A percentile compares a stretch with the other conserved stretches of the same genome.
phyloP scores from a whole-genome alignment of 1,284 basidiomycete species.

The Malassezia cuniculi region DNA sequence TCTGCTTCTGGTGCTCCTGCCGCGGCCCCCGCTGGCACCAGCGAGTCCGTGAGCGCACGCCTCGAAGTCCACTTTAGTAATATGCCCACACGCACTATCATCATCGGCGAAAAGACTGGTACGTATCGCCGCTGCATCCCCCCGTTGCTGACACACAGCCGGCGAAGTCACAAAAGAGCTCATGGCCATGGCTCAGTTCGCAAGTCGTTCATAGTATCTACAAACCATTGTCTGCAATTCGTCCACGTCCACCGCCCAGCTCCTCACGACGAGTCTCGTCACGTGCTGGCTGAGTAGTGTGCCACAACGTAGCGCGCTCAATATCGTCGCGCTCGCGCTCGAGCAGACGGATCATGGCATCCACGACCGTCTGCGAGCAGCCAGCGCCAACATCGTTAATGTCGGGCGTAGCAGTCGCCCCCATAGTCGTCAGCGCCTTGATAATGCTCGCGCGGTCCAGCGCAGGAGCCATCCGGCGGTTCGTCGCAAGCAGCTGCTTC shows the following conservation, averaged over 20 bases:
- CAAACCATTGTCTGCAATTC: neutral
- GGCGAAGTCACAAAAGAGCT: conserved; percentile 7
- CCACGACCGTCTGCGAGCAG: conserved; percentile 10
- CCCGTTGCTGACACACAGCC: too few relatives aligned
- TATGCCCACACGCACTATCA: conserved; percentile 13
- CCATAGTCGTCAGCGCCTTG: conserved; percentile 9
- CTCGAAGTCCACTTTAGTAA: conserved; percentile 6
- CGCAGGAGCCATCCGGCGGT: conserved; percentile 15
- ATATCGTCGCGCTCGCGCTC: conserved; percentile 4
- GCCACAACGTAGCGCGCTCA: conserved; percentile 10
- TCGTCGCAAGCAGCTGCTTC: conserved; percentile 29
- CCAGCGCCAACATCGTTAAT: neutral
- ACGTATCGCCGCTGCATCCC: neutral
- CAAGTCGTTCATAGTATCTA: neutral
- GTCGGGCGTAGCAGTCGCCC: neutral
- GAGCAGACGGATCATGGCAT: conserved; percentile 11
- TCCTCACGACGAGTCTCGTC: conserved; percentile 8
- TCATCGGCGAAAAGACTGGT: conserved; percentile 9
- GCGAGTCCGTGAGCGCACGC: too few relatives aligned
- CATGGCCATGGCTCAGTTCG: conserved; percentile 10
- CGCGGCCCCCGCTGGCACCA: too few relatives aligned
- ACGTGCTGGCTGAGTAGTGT: conserved; percentile 1
- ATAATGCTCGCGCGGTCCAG: conserved; percentile 10
- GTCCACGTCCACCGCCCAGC: conserved; percentile 10
- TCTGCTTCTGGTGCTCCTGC: too few relatives aligned